Conservation (phyloP, 176 grass and related monocot genomes). For the Elymus sibiricus region DNA sequence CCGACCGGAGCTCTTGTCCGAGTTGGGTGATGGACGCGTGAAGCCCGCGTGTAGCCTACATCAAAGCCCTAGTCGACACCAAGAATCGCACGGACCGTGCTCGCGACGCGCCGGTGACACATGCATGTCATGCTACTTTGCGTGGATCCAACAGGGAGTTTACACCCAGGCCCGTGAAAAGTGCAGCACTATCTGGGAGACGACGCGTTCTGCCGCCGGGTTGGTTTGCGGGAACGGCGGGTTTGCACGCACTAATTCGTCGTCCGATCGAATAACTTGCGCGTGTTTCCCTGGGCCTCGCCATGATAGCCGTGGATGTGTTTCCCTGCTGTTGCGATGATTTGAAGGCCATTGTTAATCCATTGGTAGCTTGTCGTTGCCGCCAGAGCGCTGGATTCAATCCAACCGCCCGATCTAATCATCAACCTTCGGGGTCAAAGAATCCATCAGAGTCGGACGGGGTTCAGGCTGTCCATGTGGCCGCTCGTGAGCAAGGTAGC, state of each 20-base stretch:
- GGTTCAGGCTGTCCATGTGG: conserved; percentile 20
- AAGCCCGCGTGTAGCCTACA: no score
- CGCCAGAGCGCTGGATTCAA: not conserved
- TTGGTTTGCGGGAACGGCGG: not conserved
- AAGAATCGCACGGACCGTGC: not conserved
- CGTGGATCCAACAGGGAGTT: not conserved
- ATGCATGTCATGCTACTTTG: not conserved
- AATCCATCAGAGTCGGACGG: not conserved
- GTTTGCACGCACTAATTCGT: not conserved
- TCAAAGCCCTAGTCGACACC: no score
- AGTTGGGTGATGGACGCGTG: no score
- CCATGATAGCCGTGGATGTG: no score
- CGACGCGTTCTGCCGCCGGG: not conserved
- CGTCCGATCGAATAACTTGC: not conserved
- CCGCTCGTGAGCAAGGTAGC: not conserved
- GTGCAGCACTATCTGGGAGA: not conserved
- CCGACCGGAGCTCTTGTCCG: no score
- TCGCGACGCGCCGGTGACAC: not conserved
- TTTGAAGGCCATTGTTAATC: no score
- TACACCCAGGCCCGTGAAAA: not conserved
- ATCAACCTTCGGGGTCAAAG: not conserved
- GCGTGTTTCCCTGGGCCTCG: not conserved
- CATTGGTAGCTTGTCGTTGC: not conserved
- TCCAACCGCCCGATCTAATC: not conserved
- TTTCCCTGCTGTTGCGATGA: no score